phyloP scores from a whole-genome alignment of 257 asterid genomes.

The Cynanchum wilfordii region DNA sequence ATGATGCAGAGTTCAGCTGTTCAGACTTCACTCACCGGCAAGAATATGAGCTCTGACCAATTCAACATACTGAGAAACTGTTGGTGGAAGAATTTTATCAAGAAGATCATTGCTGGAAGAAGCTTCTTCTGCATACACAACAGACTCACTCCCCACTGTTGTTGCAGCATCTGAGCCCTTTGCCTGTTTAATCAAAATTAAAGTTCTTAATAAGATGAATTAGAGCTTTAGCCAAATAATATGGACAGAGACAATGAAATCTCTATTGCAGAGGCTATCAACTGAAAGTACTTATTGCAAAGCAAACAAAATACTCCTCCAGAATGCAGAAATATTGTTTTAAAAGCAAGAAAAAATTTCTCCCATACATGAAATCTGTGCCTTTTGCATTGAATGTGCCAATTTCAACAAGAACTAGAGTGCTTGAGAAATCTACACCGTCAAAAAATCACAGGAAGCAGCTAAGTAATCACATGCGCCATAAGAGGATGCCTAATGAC shows the following conservation, averaged over 20 bases:
- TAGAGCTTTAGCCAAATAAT: neutral
- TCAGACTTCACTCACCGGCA: slow-evolving; percentile 60
- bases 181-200: slow-evolving; percentile 43
- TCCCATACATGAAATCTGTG: neutral
- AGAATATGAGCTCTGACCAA: slow-evolving; percentile 72
- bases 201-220: slow-evolving; percentile 10
- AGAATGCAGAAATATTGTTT: neutral
- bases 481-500: neutral
- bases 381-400: neutral
- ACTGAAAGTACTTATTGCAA: neutral
- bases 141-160: slow-evolving; percentile 81
- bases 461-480: neutral
- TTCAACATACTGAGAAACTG: slow-evolving; percentile 68
- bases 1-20: slow-evolving; percentile 3
- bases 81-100: slow-evolving; percentile 71
- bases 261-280: neutral
- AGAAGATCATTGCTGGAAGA: slow-evolving; percentile 85
- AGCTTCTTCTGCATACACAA: slow-evolving; percentile 92
- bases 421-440: neutral
- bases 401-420: neutral
- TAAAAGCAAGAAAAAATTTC: neutral
- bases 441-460: neutral
- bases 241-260: neutral
- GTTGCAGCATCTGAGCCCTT: slow-evolving; percentile 95
- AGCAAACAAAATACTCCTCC: neutral